Conservation (phyloP, 805 yeast genomes). For the Deakozyma indianensis region DNA sequence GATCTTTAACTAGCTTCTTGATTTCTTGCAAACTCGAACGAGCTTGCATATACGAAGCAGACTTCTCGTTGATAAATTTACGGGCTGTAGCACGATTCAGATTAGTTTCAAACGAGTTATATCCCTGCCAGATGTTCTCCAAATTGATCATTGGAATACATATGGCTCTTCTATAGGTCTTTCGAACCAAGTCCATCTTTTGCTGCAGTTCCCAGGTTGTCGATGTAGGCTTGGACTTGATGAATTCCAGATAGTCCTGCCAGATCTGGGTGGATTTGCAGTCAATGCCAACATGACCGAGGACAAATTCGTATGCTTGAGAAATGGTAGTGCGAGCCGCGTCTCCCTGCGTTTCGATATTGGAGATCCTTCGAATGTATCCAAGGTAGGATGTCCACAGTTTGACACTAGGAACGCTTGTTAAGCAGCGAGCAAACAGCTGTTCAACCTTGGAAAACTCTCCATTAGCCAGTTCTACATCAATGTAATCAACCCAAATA, state of each 20-base stretch:
- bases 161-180: slow-evolving; percentile 53
- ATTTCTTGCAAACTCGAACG: slow-evolving; percentile 65
- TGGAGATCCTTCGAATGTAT: slow-evolving; percentile 54
- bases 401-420: slow-evolving; percentile 45
- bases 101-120: slow-evolving; percentile 72
- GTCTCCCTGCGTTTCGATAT: slow-evolving; percentile 57
- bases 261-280: slow-evolving; percentile 57
- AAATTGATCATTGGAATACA: slow-evolving; percentile 63
- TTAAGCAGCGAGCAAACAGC: slow-evolving; percentile 49
- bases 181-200: slow-evolving; percentile 61
- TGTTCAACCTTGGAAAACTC: slow-evolving; percentile 55
- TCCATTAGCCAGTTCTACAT: slow-evolving; percentile 46
- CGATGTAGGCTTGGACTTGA: slow-evolving; percentile 44
- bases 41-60: slow-evolving; percentile 77
- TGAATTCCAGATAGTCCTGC: slow-evolving; percentile 69
- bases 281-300: slow-evolving; percentile 67
- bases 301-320: slow-evolving; percentile 74
- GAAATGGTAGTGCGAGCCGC: slow-evolving; percentile 68
- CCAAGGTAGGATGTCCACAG: slow-evolving; percentile 68
- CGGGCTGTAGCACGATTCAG: slow-evolving; percentile 64
- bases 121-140: slow-evolving; percentile 69
- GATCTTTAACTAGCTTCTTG: slow-evolving; percentile 37
- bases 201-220: slow-evolving; percentile 73
- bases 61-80: slow-evolving; percentile 67
- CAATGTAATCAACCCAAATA: slow-evolving; percentile 65